Evolutionary conservation across 257 asterid genomes (phyloP).

Genomic region (Solanum ossicruentum): DNA sequence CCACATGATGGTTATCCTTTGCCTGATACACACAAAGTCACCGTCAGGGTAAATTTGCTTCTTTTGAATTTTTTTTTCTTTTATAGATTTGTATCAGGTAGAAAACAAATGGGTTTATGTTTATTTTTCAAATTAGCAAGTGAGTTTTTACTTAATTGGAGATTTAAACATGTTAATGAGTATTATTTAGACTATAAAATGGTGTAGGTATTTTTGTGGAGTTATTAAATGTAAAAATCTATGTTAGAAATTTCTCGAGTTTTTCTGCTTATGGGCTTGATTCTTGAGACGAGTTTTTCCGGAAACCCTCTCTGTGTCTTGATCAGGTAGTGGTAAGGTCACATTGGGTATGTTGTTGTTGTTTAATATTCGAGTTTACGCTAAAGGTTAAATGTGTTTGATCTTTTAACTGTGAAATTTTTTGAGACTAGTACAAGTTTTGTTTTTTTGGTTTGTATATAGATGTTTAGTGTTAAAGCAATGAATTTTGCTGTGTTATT

Average conservation of each 20-base stretch:
- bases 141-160: background rate
- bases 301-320: no score
- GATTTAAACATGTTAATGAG: background rate
- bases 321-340: no score
- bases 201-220: no score
- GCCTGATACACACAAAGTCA: slow-evolving; percentile 77
- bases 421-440: background rate
- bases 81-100: background rate
- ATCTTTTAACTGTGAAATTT: background rate
- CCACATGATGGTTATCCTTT: slow-evolving; percentile 63
- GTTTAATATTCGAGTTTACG: background rate
- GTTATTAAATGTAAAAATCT: background rate
- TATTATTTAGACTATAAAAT: background rate
- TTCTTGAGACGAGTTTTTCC: no score
- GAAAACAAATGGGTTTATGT: background rate
- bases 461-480: background rate
- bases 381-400: background rate
- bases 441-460: background rate
- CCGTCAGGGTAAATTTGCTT: slow-evolving; percentile 52
- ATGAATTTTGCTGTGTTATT: background rate
- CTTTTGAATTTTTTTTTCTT: background rate
- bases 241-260: no score
- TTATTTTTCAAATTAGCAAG: background rate
- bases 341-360: no score
- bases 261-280: no score